Conservation (phyloP, 495 filamentous ascomycete species). For the Evansstolkia leycettana region DNA sequence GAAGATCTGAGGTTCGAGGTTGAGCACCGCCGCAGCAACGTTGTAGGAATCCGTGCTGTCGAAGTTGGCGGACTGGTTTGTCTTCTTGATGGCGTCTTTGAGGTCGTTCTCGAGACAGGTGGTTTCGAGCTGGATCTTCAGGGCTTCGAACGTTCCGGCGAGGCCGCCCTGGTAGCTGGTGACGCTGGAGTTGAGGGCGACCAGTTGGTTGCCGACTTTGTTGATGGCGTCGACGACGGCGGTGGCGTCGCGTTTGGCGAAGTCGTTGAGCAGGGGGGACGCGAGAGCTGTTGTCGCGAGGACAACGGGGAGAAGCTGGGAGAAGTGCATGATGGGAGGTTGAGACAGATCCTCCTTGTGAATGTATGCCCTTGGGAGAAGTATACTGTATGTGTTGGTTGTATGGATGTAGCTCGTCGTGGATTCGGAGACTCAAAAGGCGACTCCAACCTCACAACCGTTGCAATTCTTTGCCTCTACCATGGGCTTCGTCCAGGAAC, state of each 20-base stretch:
- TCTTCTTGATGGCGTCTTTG: slow-evolving; percentile 5
- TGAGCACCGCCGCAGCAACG: slow-evolving; percentile 8
- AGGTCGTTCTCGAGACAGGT: slow-evolving; percentile 5
- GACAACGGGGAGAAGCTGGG: slow-evolving; percentile 3
- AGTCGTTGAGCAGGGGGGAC: slow-evolving; percentile 1
- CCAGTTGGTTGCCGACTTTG: slow-evolving; percentile 6
- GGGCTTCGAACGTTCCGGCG: slow-evolving; percentile 6
- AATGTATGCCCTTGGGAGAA: no score
- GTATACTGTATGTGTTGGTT: no score
- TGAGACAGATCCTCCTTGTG: no score
- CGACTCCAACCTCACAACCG: no score
- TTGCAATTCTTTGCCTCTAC: no score
- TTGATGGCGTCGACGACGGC: slow-evolving; percentile 9
- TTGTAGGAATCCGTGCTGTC: slow-evolving; percentile 7
- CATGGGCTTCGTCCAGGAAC: no score
- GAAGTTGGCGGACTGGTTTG: slow-evolving; percentile 11
- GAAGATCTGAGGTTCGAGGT: slow-evolving; percentile 9
- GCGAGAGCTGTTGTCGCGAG: slow-evolving; percentile 3
- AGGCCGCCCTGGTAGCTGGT: slow-evolving; percentile 11
- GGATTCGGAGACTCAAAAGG: no score
- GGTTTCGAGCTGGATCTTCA: slow-evolving; percentile 10
- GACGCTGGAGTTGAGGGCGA: slow-evolving; percentile 11
- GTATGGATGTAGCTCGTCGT: no score
- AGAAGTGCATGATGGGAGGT: no score
- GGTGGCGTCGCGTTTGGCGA: slow-evolving; percentile 10